Percentiles rank a stretch among this genome's conserved stretches.
These are phyloP conservation scores for Aureobasidium sp. DNA, from an alignment of 2,329 filamentous ascomycete species.

Conservation along the genomic window DNA sequence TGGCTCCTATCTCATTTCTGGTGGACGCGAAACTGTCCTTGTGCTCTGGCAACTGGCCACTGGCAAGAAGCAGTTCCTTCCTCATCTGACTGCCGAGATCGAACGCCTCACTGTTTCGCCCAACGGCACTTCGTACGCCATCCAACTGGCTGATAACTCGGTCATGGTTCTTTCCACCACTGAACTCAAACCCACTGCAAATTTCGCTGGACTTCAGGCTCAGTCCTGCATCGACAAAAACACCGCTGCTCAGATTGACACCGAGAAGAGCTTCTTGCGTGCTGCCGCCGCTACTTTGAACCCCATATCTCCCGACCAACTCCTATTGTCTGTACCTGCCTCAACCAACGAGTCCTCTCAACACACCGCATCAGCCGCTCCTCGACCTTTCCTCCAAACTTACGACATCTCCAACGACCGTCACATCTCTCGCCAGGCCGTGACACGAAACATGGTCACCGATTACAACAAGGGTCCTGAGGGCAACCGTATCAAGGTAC, in stretches of 20 bases:
- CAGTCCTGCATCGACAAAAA: slow-evolving; percentile 21
- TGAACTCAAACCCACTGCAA: slow-evolving; percentile 86
- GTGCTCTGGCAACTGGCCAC: slow-evolving; percentile 97
- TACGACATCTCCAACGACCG: slow-evolving; percentile 85
- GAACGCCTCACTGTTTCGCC: slow-evolving; percentile 87
- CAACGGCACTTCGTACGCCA: slow-evolving; percentile 80
- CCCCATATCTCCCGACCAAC: slow-evolving; percentile 42
- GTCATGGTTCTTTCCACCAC: slow-evolving; percentile 90
- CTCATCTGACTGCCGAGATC: slow-evolving; percentile 89
- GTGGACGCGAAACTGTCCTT: slow-evolving; percentile 88
- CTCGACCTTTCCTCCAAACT: slow-evolving; percentile 77
- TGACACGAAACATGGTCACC: slow-evolving; percentile 89
- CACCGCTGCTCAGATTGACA: slow-evolving; percentile 41
- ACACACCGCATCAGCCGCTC: slow-evolving; percentile 32
- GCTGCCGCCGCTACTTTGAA: slow-evolving; percentile 42
- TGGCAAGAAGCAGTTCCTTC: slow-evolving; percentile 81
- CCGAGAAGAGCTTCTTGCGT: slow-evolving; percentile 20
- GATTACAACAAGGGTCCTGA: slow-evolving; percentile 80
- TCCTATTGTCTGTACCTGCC: slow-evolving; percentile 55
- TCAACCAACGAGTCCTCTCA: slow-evolving; percentile 23
- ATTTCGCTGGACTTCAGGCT: slow-evolving; percentile 83
- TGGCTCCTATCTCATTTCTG: slow-evolving; percentile 97
- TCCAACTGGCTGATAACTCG: slow-evolving; percentile 94
- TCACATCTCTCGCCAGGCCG: slow-evolving; percentile 85
- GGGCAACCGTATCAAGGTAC: slow-evolving; percentile 77